Evolutionary conservation across 192 early-diverging fungal species (phyloP).

Genomic region (Coemansia sp.): DNA sequence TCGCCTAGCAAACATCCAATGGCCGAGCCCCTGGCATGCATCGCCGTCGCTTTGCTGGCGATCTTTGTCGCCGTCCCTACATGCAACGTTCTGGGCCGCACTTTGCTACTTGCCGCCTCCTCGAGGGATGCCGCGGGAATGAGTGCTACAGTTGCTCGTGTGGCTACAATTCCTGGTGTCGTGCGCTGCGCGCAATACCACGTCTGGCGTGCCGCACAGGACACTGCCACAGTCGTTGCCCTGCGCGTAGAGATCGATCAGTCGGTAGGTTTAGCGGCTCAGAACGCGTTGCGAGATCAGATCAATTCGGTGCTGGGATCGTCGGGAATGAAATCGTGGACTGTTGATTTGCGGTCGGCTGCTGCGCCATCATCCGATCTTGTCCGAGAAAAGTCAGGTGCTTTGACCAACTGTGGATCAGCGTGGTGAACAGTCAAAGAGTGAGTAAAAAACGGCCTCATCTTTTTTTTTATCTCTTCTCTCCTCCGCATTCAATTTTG

Average conservation of each 20-base stretch:
- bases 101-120: conserved; percentile 24
- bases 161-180: conserved; percentile 25
- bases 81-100: conserved; percentile 23
- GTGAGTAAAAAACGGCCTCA: neutral
- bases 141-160: conserved; percentile 12
- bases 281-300: neutral
- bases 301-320: conserved; percentile 11
- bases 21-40: conserved; percentile 39
- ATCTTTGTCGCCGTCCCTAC: conserved; percentile 25
- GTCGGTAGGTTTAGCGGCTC: neutral
- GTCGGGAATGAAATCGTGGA: conserved; percentile 16
- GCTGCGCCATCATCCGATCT: neutral
- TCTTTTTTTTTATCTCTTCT: conserved; percentile 7
- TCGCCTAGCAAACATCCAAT: conserved; percentile 10
- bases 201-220: conserved; percentile 28
- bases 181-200: conserved; percentile 16
- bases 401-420: too few relatives aligned
- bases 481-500: conserved; percentile 1
- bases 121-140: neutral
- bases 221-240: neutral
- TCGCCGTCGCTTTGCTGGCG: conserved; percentile 27
- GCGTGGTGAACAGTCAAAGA: neutral
- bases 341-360: conserved; percentile 17
- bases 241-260: neutral
- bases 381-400: neutral